Conservation (phyloP, 345 rosid species). For the Corchorus olitorius region DNA sequence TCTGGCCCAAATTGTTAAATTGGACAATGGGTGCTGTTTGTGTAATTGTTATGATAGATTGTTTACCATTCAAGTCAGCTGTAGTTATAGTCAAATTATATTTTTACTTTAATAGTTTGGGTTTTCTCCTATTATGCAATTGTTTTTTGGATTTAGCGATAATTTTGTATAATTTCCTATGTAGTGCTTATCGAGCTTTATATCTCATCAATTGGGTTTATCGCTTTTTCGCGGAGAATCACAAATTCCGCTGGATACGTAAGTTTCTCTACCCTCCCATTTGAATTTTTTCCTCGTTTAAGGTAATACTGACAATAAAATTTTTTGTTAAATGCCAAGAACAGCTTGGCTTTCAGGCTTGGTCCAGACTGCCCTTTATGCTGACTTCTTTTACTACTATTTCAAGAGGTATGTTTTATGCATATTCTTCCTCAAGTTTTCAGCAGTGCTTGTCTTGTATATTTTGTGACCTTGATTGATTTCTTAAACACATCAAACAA, state of each 20-base stretch:
- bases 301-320: background rate
- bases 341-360: conserved; percentile 55
- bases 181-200: conserved; percentile 47
- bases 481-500: background rate
- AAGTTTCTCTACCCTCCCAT: conserved; percentile 23
- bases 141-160: background rate
- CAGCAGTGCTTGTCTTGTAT: background rate
- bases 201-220: conserved; percentile 54
- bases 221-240: conserved; percentile 38
- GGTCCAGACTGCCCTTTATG: conserved; percentile 51
- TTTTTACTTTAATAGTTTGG: background rate
- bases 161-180: conserved; percentile 2
- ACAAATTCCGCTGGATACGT: conserved; percentile 43
- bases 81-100: background rate
- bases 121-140: background rate
- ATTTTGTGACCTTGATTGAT: background rate
- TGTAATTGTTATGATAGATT: background rate
- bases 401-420: conserved; percentile 38
- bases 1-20: background rate
- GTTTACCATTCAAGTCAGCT: background rate
- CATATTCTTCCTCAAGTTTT: background rate
- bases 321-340: conserved; percentile 9
- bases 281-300: background rate
- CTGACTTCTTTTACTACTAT: conserved; percentile 54
- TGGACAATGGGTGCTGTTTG: background rate